Percentiles rank a stretch among this genome's conserved stretches.
phyloP scores from a whole-genome alignment of 345 rosid genomes.

The Citropsis articulata region DNA sequence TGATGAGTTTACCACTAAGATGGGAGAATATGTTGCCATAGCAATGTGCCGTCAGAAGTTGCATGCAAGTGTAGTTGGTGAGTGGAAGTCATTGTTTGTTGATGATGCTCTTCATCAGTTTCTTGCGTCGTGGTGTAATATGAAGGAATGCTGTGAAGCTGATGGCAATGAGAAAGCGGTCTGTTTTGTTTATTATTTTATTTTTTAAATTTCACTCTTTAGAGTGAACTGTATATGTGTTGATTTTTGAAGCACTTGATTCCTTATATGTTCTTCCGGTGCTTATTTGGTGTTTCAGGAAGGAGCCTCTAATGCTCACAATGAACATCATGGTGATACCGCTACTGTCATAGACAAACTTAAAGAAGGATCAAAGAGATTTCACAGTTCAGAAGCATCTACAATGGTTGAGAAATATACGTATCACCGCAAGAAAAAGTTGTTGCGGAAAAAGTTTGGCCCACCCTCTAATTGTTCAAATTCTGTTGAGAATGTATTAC shows the following conservation, averaged over 20 bases:
- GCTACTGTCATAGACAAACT: constrained; percentile 11
- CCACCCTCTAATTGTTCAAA: constrained; percentile 29
- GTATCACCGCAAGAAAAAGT: constrained; percentile 51
- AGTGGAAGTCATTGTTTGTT: constrained; percentile 54
- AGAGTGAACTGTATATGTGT: neutral
- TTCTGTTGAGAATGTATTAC: constrained; percentile 21
- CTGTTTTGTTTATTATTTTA: neutral
- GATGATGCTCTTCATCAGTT: constrained; percentile 39
- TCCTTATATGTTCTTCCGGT: neutral
- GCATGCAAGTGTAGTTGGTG: constrained; percentile 60
- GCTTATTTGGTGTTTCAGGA: constrained; percentile 30
- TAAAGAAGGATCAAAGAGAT: constrained; percentile 21
- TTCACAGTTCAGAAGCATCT: constrained; percentile 24
- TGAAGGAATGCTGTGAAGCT: constrained; percentile 19
- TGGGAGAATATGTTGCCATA: constrained; percentile 53
- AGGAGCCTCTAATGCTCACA: constrained; percentile 13
- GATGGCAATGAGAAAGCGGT: constrained; percentile 26
- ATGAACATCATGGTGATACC: constrained; percentile 12
- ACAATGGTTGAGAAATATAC: constrained; percentile 41
- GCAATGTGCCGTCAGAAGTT: constrained; percentile 84
- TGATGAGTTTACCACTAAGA: constrained; percentile 37
- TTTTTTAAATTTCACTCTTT: neutral
- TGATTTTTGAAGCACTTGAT: neutral
- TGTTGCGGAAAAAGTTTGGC: constrained; percentile 37
- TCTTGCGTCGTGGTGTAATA: constrained; percentile 32